Conservation (phyloP, 176 grass and related monocot species). For the Echinochloa phyllopogon region DNA sequence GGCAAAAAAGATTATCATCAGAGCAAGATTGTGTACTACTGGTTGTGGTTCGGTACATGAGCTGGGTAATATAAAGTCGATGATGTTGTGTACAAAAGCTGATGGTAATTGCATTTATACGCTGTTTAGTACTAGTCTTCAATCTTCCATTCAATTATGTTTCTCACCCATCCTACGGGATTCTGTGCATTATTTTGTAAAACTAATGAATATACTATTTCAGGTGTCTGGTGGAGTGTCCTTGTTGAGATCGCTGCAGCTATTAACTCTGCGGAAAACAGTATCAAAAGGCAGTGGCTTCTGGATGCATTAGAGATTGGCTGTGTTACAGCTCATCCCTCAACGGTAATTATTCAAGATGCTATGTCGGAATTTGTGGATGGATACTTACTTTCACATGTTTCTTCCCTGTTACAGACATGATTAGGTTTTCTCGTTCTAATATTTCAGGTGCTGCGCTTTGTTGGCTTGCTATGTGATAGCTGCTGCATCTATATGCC, state of each 20-base stretch:
- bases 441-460: conserved; percentile 66
- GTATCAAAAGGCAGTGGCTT: conserved; percentile 83
- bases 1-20: conserved; percentile 71
- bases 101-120: conserved; percentile 66
- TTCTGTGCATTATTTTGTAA: conserved; percentile 3
- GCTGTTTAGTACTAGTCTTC: conserved; percentile 25
- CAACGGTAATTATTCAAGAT: conserved; percentile 63
- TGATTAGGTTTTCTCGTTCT: conserved; percentile 21
- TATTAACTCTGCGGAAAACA: conserved; percentile 55
- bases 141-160: conserved; percentile 6
- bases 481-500: conserved; percentile 88
- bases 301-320: conserved; percentile 86
- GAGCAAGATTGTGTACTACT: conserved; percentile 62
- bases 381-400: neutral
- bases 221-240: conserved; percentile 87
- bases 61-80: conserved; percentile 61
- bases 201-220: conserved; percentile 24
- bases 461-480: conserved; percentile 78
- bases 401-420: neutral
- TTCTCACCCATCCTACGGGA: neutral
- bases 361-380: conserved; percentile 14
- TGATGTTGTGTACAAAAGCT: conserved; percentile 66
- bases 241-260: conserved; percentile 73
- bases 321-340: conserved; percentile 76
- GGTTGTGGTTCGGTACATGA: conserved; percentile 60